A percentile compares a stretch with the other conserved stretches of the same genome.
Conservation (phyloP, 805 yeast species). For the Starmerella tilneyi region DNA sequence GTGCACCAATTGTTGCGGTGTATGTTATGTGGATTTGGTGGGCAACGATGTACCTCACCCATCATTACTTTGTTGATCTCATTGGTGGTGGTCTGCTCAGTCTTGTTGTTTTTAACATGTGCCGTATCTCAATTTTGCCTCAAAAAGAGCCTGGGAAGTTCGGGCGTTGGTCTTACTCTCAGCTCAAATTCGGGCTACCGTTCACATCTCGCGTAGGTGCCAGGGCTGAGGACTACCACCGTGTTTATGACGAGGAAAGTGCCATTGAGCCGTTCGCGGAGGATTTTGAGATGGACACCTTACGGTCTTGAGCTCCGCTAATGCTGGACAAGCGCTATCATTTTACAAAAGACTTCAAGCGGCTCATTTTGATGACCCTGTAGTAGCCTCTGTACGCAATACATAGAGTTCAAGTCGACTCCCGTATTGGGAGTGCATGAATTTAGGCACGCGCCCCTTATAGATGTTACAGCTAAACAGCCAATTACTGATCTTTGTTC, state of each 20-base stretch:
- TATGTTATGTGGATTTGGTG: conserved; percentile 97
- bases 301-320: background rate
- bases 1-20: conserved; percentile 51
- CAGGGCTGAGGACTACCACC: background rate
- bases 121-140: conserved; percentile 60
- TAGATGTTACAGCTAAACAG: too few species aligned
- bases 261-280: conserved; percentile 17
- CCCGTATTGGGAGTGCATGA: too few species aligned
- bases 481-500: too few species aligned
- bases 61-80: conserved; percentile 88
- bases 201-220: background rate
- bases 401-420: too few species aligned
- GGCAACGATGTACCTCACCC: conserved; percentile 95
- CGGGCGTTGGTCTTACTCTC: conserved; percentile 37
- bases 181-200: conserved; percentile 28
- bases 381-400: too few species aligned
- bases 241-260: conserved; percentile 1
- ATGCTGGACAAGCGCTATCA: too few species aligned
- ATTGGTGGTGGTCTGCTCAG: conserved; percentile 90
- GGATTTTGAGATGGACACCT: conserved; percentile 14
- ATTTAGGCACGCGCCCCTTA: too few species aligned
- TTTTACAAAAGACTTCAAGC: too few species aligned
- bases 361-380: too few species aligned
- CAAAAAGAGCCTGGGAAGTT: conserved; percentile 32
- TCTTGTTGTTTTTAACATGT: conserved; percentile 54